Conservation (phyloP, 352 stramenopile species). For the Phytophthora capsici region DNA sequence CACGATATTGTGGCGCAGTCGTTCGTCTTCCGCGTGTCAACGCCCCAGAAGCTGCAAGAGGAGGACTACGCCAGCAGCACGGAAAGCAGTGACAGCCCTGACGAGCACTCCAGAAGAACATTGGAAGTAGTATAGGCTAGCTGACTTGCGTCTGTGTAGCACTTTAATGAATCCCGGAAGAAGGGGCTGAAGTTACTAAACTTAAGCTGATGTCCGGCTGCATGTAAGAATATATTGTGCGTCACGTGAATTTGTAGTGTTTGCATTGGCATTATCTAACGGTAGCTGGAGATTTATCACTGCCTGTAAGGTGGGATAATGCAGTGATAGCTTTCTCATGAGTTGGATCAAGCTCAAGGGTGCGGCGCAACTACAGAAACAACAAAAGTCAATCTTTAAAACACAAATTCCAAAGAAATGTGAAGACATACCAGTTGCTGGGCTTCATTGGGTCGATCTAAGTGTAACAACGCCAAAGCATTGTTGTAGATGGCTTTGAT, state of each 20-base stretch:
- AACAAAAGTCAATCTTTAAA: not conserved
- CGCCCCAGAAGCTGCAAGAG: conserved; percentile 73
- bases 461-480: conserved; percentile 55
- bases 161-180: conserved; percentile 45
- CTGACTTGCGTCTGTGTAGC: conserved; percentile 16
- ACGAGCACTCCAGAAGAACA: conserved; percentile 38
- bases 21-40: conserved; percentile 88
- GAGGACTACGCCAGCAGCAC: conserved; percentile 63
- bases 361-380: conserved; percentile 36
- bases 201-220: conserved; percentile 8
- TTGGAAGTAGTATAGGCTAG: conserved; percentile 59
- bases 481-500: conserved; percentile 68
- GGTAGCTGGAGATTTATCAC: not conserved
- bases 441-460: conserved; percentile 35
- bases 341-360: conserved; percentile 43
- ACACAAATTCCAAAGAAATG: conserved; percentile 8
- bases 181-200: conserved; percentile 32
- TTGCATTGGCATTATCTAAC: not conserved
- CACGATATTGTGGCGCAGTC: conserved; percentile 90
- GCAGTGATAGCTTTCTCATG: conserved; percentile 46
- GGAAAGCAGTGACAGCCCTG: conserved; percentile 45
- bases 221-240: conserved; percentile 37
- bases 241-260: conserved; percentile 18
- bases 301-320: conserved; percentile 30
- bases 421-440: conserved; percentile 36